Percentiles rank a stretch among this genome's conserved stretches.
Evolutionary conservation across 2,329 filamentous ascomycete genomes (phyloP).

Genomic region (Venturia oleaginea): DNA sequence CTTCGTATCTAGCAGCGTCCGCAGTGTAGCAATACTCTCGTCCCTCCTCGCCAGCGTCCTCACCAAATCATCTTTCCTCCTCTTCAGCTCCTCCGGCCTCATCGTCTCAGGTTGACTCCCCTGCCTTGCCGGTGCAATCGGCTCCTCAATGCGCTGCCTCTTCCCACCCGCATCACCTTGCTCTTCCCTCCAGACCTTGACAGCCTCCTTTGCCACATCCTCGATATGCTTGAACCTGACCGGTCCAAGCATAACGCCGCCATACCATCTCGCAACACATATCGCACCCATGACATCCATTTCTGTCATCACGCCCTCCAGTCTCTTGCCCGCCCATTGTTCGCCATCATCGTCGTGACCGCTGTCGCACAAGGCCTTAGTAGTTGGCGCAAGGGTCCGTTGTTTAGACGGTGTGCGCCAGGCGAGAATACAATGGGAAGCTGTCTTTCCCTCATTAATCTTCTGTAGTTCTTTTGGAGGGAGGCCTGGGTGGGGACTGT

Average conservation of each 20-base stretch:
- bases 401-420: constrained; percentile 42
- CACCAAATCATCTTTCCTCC: constrained; percentile 24
- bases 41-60: constrained; percentile 38
- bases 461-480: constrained; percentile 31
- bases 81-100: constrained; percentile 28
- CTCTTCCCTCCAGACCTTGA: constrained; percentile 31
- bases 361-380: constrained; percentile 25
- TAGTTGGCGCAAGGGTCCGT: constrained; percentile 32
- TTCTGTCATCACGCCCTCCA: constrained; percentile 38
- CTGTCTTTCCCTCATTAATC: constrained; percentile 34
- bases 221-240: constrained; percentile 46
- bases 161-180: constrained; percentile 24
- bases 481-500: constrained; percentile 33
- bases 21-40: constrained; percentile 38
- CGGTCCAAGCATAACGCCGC: constrained; percentile 44
- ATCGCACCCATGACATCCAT: constrained; percentile 36
- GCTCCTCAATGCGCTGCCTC: constrained; percentile 22
- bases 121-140: not conserved
- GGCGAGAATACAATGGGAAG: constrained; percentile 43
- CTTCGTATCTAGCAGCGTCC: constrained; percentile 37
- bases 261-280: constrained; percentile 48
- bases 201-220: constrained; percentile 38
- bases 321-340: constrained; percentile 39
- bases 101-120: constrained; percentile 23
- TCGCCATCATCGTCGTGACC: constrained; percentile 47